Conservation (phyloP, 1,284 basidiomycete species). For the Apiotrichum porosum region DNA sequence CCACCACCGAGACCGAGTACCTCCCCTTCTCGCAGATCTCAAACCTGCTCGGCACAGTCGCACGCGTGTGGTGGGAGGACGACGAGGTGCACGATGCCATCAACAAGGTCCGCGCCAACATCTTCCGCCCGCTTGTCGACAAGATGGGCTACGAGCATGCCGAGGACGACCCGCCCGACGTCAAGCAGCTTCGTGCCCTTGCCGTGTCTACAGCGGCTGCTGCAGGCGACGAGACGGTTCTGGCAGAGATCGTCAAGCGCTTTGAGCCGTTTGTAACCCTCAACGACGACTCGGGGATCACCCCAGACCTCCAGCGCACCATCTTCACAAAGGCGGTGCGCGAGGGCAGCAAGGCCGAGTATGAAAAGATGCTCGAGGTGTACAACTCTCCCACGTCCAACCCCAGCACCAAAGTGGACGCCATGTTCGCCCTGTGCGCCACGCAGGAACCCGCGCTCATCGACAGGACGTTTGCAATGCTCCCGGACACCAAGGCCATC, state of each 20-base stretch:
- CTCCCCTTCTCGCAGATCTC: conserved; percentile 41
- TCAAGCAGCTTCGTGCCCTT: conserved; percentile 69
- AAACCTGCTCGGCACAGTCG: conserved; percentile 55
- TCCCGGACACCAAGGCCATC: conserved; percentile 52
- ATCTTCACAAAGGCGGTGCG: conserved; percentile 54
- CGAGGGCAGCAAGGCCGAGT: conserved; percentile 71
- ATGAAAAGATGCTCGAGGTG: conserved; percentile 64
- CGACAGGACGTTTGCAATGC: conserved; percentile 59
- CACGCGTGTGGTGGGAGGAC: conserved; percentile 78
- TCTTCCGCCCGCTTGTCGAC: conserved; percentile 74
- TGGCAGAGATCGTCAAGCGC: conserved; percentile 65
- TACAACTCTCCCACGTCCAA: conserved; percentile 66
- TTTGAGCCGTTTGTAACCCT: conserved; percentile 68
- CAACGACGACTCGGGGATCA: conserved; percentile 71
- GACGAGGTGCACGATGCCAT: conserved; percentile 58
- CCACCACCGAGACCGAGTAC: conserved; percentile 62
- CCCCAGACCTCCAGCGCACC: conserved; percentile 62
- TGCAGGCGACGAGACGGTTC: conserved; percentile 61
- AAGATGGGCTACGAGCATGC: conserved; percentile 73
- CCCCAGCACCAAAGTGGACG: conserved; percentile 62
- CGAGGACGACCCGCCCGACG: conserved; percentile 64
- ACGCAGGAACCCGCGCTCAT: conserved; percentile 47
- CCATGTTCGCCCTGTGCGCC: conserved; percentile 54
- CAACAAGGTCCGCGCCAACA: conserved; percentile 61
- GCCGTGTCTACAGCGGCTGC: conserved; percentile 65